Evolutionary conservation across 1,284 basidiomycete genomes (phyloP), one percentile per base, ranked within the genome.

Genomic region (Heterobasidion annosum): DNA sequence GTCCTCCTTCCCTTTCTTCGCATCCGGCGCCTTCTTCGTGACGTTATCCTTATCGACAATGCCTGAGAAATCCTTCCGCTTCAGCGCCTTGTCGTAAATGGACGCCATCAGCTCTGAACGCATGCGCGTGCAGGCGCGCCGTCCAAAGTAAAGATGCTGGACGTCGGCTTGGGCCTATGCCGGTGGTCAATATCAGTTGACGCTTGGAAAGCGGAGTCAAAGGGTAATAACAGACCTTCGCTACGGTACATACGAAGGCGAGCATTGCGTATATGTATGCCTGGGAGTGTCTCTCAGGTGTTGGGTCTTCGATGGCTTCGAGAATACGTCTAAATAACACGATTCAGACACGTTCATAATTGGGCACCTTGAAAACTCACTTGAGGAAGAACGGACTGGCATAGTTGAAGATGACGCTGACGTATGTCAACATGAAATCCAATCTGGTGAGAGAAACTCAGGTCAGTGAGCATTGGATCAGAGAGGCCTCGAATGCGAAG

Each of bases 31-130:
- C 44, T 64, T 65, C 43, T 63, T 64, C 7, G 62, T 62, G 50
- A 62, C 32, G 65, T 59, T 33, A 16, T 75, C 72, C 61, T 70
- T 68, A 48, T 82, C 76, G 1, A 89, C 72, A 32, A 92, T 75
- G 0, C 92, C 93, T 0, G 88, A 88, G 55, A 86, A 85, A 67
- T 97, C 93, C 64, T 85, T 88, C 32, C 92, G 75, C 65, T 88
- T 88, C 44, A 97, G 72, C 0, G 93, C 86, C 68, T 97, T 97
- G 67, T 93, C 88, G 64, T 95, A 98, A 53, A 97, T 88, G 0
- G 88, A 75, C 0, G 88, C 79, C 76, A 88, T 92, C 13, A 94
- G 75, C 67, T 88, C 83, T 4, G 81, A 76, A 15, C 86, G 80
- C 19, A 88, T 79, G 18, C 89, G 74, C 10, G 86, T 84, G 8